Evolutionary conservation across 2,329 filamentous ascomycete species (phyloP).

Genomic region (Exophiala calicioides): DNA sequence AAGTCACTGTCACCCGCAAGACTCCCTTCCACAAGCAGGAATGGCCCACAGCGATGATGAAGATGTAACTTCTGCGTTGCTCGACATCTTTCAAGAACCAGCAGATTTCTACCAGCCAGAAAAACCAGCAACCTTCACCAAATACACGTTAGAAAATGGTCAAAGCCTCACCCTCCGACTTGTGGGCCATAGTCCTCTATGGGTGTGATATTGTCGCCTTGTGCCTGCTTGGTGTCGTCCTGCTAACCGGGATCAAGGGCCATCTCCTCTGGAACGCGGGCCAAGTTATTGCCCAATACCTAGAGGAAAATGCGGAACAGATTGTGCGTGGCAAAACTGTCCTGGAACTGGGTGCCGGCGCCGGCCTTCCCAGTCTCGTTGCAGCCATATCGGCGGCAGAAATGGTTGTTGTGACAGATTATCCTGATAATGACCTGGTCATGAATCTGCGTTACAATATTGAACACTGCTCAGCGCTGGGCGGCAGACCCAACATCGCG

Average conservation of each 20-base stretch:
- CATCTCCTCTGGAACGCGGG: constrained; percentile 91
- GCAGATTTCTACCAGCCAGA: constrained; percentile 77
- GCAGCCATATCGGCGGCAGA: constrained; percentile 71
- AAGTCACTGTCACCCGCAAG: too few relatives aligned
- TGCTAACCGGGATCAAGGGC: constrained; percentile 53
- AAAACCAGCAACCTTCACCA: constrained; percentile 71
- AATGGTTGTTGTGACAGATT: constrained; percentile 78
- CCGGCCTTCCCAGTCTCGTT: constrained; percentile 79
- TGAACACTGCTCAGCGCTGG: constrained; percentile 52
- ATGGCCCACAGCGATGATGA: constrained; percentile 29
- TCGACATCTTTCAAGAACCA: constrained; percentile 75
- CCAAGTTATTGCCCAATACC: constrained; percentile 73
- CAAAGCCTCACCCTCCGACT: constrained; percentile 69
- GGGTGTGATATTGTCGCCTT: constrained; percentile 54
- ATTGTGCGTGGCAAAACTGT: constrained; percentile 70
- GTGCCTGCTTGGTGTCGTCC: neutral
- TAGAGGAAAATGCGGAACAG: constrained; percentile 65
- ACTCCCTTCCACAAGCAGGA: neutral
- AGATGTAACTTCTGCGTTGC: constrained; percentile 40
- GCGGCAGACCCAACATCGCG: constrained; percentile 48
- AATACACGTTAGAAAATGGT: constrained; percentile 69
- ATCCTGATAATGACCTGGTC: constrained; percentile 81
- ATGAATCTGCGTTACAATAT: constrained; percentile 78
- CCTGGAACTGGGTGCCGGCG: constrained; percentile 85
- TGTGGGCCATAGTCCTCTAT: constrained; percentile 83